Percentiles rank a stretch among this genome's conserved stretches.
These are phyloP conservation scores for Magnaporthiopsis rhizophila DNA, from an alignment of 2,329 filamentous ascomycete genomes.

Conservation along the genomic window DNA sequence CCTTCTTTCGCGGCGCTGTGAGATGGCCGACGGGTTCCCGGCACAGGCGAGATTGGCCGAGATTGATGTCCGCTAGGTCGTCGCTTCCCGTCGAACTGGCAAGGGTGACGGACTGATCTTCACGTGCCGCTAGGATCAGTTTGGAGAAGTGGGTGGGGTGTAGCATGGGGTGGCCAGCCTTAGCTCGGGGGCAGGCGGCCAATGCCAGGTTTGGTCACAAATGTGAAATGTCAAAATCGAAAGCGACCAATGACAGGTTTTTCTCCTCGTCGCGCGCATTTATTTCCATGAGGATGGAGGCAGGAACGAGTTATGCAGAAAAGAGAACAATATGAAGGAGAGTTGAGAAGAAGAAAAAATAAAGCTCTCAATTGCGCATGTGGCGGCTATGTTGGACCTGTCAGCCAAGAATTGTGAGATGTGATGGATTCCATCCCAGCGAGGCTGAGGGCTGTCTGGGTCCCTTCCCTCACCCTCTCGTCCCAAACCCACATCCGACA, in stretches of 20 bases:
- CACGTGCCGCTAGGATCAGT: neutral
- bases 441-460: neutral
- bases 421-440: neutral
- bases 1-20: neutral
- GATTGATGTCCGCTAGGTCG: neutral
- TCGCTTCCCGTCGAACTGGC: neutral
- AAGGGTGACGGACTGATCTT: neutral
- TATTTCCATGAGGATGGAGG: no score
- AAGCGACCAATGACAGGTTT: no score
- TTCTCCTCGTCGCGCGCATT: no score
- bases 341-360: neutral
- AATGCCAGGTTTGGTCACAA: neutral
- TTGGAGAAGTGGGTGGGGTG: neutral
- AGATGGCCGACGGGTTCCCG: neutral
- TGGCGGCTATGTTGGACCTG: neutral
- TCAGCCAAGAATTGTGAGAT: neutral
- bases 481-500: neutral
- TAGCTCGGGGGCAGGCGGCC: neutral
- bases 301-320: no score
- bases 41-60: neutral
- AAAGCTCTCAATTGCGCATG: neutral
- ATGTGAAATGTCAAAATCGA: neutral
- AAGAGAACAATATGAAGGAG: neutral
- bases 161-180: neutral
- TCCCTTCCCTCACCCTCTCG: no score